Base-by-base conservation (phyloP, 805 yeast genomes). In the Pachysolen tannophilus region DNA sequence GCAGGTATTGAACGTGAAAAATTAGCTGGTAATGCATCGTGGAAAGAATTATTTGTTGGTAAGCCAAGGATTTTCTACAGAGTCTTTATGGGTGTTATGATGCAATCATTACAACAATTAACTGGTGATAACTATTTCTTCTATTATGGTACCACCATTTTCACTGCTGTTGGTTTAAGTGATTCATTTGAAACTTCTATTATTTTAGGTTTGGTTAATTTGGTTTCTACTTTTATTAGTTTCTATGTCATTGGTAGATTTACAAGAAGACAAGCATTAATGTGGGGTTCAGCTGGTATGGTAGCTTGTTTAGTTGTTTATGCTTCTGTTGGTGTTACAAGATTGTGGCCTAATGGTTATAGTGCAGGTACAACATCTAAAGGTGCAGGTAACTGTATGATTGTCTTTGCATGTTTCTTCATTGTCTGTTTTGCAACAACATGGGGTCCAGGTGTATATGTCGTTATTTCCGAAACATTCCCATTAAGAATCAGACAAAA, bases 361-460 rank as follows among this genome's bases (percentile, higher is more conserved):
- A 24, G 13, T 4, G n/a, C 20, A 3, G 26, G 13, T 23, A 9
- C 24, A 16, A 8, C 30, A 3, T 15, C 30, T n/a, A 51, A 52
- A 27, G 51, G 65, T n/a, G 65, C 71, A 10, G 78, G 78, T 20
- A 52, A 61, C 35, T 67, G 68, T n/a, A 67, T 74, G 75, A 71
- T 73, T 44, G 61, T 67, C 40, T 61, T 71, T 47, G 61, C 77
- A n/a, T 69, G 75, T 49, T 52, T 70, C 31, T 72, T 59, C 57
- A 65, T 73, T 26, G 57, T 65, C 51, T 60, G 59, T 44, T 73
- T 70, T 44, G 72, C 76, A n/a, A 53, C 69, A 23, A 68, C 78
- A 9, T 73, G 78, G 78, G 76, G 75, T 23, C 74, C 77, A 32
- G 69, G 69, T 43, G 69, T 62, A 21, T 63, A 61, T 49, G 57